Conservation (phyloP, 805 yeast genomes). For the Nakazawaea laoshanensis region DNA sequence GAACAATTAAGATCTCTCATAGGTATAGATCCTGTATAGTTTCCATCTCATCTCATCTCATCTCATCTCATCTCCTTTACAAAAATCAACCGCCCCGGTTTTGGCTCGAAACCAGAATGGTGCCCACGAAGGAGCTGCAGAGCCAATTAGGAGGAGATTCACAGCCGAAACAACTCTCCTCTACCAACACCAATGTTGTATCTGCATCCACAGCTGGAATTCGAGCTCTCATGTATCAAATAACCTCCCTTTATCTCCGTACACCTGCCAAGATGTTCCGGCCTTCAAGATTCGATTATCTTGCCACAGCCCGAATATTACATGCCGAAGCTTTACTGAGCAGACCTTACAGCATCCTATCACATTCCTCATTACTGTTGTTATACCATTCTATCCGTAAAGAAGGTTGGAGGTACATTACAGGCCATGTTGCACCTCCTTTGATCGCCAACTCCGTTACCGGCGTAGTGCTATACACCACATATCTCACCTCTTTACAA, state of each 20-base stretch:
- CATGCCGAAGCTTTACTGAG: constrained; percentile 34
- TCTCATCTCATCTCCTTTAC: no score
- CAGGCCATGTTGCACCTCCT: constrained; percentile 83
- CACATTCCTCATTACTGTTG: constrained; percentile 77
- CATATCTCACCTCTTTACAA: constrained; percentile 56
- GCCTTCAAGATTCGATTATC: constrained; percentile 84
- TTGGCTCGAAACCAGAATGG: no score
- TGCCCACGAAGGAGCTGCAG: no score
- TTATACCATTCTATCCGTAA: constrained; percentile 59
- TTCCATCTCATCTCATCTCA: no score
- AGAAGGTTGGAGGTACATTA: constrained; percentile 84
- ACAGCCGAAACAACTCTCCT: constrained; percentile 21
- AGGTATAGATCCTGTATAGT: no score
- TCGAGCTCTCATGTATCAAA: constrained; percentile 72
- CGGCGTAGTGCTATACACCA: constrained; percentile 77
- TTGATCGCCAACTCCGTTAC: constrained; percentile 82
- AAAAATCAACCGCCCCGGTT: no score
- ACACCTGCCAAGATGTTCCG: constrained; percentile 81
- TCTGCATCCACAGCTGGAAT: constrained; percentile 83
- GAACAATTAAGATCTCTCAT: constrained; percentile 4
- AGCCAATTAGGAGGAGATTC: no score
- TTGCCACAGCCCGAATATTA: constrained; percentile 55
- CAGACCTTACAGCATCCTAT: constrained; percentile 45
- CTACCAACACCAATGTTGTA: constrained; percentile 43
- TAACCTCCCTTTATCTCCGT: constrained; percentile 70